Base-by-base conservation (phyloP, 495 filamentous ascomycete species). In the Aspergillus saccharolyticus region DNA sequence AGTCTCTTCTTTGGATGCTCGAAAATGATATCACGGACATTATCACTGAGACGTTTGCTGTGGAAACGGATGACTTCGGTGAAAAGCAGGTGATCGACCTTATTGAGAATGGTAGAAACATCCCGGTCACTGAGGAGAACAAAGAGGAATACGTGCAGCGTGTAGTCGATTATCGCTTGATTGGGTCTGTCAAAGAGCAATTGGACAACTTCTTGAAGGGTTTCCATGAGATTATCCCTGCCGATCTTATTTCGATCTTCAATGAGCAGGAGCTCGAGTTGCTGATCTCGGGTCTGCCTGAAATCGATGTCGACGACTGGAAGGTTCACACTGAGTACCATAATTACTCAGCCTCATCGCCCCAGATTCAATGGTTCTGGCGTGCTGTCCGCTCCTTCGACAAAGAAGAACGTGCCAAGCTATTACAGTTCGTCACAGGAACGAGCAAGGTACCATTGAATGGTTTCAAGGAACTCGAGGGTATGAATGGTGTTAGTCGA, bases 311-410 rank as follows among this genome's bases (percentile, higher is more conserved):
- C 30, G 94, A 99, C 63, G 94, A 99, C 76, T 99, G 94, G 94
- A 96, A 96, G 83, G 89, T 88, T 71, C 95, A 96, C 72, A 96
- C 91, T 18, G 95, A 97, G 67, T 97, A 97, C 65, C 94, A 97
- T 73, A 97, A 97, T 72, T 99, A 97, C 78, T 88, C 89, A 16
- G 87, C 90, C 24, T 90, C 91, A 0, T 96, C 94, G 2, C 87
- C 92, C 21, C 94, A 99, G 67, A 97, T 99, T 63, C 94, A 99
- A 72, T 97, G 94, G 95, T 97, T 99, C 85, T 99, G 94, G 94
- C 87, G 94, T 64, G 94, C 95, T 3, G 88, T 99, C 44, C 88
- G 95, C 62, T 96, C 92, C 6, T 99, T 96, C 65, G 94, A 99
- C 78, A 97, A 97, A 76, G 94, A 99, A 78, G 94, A 97, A 73